Evolutionary conservation across 2,329 filamentous ascomycete genomes (phyloP).

Genomic region (Gremmenia infestans): DNA sequence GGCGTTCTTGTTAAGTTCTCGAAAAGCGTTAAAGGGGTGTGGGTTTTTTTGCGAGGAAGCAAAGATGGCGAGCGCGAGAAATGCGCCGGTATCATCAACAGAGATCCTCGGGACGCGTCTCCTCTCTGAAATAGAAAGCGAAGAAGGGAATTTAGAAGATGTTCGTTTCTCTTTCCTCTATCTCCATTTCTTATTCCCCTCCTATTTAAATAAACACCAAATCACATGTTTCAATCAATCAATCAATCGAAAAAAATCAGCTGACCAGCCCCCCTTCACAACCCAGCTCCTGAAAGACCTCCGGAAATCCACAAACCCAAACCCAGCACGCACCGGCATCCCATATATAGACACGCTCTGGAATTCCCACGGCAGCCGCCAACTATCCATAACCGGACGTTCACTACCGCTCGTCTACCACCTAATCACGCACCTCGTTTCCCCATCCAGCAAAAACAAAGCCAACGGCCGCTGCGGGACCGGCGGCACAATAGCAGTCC

Average conservation of each 20-base stretch:
- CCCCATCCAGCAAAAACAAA: slow-evolving; percentile 31
- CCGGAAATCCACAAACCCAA: not conserved
- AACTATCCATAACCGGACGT: slow-evolving; percentile 47
- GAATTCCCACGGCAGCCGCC: slow-evolving; percentile 42
- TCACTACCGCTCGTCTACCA: slow-evolving; percentile 52
- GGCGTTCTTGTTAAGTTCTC: not conserved
- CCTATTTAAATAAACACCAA: not conserved
- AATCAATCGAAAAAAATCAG: not conserved
- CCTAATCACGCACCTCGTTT: slow-evolving; percentile 48
- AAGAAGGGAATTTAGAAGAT: slow-evolving; percentile 50
- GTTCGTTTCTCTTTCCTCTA: slow-evolving; percentile 34
- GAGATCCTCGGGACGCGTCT: slow-evolving; percentile 41
- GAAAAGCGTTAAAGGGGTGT: not conserved
- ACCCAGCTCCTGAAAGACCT: slow-evolving; percentile 17
- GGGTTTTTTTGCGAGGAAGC: not conserved
- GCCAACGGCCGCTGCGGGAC: no score
- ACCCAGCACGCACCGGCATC: slow-evolving; percentile 29
- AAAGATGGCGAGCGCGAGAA: slow-evolving; percentile 6
- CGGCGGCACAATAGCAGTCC: slow-evolving; percentile 38
- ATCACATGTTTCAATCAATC: slow-evolving; percentile 1
- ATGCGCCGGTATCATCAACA: slow-evolving; percentile 12
- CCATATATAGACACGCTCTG: slow-evolving; percentile 43
- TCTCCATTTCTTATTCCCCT: not conserved
- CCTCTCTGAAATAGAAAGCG: slow-evolving; percentile 51
- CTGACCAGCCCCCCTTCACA: slow-evolving; percentile 3